Evolutionary conservation across 148 eudicot species (phyloP).

Genomic region (Vaccinium darrowii): DNA sequence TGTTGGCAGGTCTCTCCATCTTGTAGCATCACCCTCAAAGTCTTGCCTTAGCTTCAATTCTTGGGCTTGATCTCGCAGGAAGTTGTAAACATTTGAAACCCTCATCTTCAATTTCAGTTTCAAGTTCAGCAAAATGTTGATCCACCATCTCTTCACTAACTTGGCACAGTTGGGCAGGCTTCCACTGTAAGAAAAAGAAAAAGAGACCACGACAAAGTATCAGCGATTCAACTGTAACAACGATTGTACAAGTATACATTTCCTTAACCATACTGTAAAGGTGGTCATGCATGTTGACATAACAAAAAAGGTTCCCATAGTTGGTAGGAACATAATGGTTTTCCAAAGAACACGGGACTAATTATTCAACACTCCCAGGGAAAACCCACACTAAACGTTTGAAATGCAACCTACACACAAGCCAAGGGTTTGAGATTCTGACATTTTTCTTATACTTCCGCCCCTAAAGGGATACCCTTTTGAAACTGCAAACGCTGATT

Average conservation of each 20-base stretch:
- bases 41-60: background rate
- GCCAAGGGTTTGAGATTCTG: background rate
- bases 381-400: background rate
- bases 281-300: background rate
- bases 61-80: background rate
- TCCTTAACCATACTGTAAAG: background rate
- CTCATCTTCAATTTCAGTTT: background rate
- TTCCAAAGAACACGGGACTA: background rate
- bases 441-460: background rate
- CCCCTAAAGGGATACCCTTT: background rate
- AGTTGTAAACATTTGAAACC: slow-evolving; percentile 1
- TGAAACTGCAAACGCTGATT: background rate
- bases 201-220: background rate
- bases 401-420: background rate
- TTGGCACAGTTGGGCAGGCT: slow-evolving; percentile 11
- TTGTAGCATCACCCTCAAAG: slow-evolving; percentile 6
- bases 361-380: background rate
- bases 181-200: slow-evolving; percentile 3
- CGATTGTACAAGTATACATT: background rate
- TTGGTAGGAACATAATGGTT: background rate
- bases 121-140: background rate
- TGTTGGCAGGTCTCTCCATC: background rate
- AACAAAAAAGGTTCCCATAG: background rate
- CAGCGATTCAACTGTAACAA: background rate
- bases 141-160: slow-evolving; percentile 20